Conservation (phyloP, 148 eudicot species). For the Dianthus caryophyllus region DNA sequence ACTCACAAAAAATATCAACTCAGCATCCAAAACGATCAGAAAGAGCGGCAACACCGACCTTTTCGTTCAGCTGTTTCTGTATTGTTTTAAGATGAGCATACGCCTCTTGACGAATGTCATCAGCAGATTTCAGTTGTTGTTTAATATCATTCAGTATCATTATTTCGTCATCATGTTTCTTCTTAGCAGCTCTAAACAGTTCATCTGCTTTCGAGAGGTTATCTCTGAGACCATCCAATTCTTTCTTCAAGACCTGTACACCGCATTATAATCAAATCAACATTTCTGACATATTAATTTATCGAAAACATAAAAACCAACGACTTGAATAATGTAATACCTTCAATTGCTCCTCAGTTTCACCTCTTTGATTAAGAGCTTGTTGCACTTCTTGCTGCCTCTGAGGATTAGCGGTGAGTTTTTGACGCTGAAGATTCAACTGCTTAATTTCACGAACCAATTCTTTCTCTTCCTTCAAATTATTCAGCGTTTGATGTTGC, state of each 20-base stretch:
- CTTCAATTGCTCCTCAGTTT: slow-evolving; percentile 69
- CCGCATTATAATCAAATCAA: not conserved
- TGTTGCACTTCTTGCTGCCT: slow-evolving; percentile 65
- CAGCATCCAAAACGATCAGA: not conserved
- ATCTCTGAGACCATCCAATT: slow-evolving; percentile 51
- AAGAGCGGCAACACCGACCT: slow-evolving; percentile 48
- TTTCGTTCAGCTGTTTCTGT: slow-evolving; percentile 47
- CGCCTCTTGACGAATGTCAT: slow-evolving; percentile 62
- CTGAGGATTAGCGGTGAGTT: slow-evolving; percentile 54
- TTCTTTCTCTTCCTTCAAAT: slow-evolving; percentile 72
- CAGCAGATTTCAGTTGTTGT: slow-evolving; percentile 40
- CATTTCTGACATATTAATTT: not conserved
- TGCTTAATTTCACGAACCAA: slow-evolving; percentile 82
- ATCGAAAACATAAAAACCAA: not conserved
- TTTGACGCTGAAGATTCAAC: slow-evolving; percentile 59
- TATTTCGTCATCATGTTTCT: slow-evolving; percentile 48
- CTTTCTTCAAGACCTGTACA: slow-evolving; percentile 67
- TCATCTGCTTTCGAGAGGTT: slow-evolving; percentile 52
- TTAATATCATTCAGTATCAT: slow-evolving; percentile 39
- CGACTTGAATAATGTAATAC: slow-evolving; percentile 26
- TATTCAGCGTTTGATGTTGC: slow-evolving; percentile 70
- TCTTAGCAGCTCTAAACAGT: slow-evolving; percentile 34
- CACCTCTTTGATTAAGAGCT: slow-evolving; percentile 58
- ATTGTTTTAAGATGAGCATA: slow-evolving; percentile 40
- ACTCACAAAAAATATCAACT: not conserved